A percentile compares a stretch with the other conserved stretches of the same genome.
Evolutionary conservation across 768 basidiomycete species (phyloP).

Genomic region (Pleurotus cornucopiae): DNA sequence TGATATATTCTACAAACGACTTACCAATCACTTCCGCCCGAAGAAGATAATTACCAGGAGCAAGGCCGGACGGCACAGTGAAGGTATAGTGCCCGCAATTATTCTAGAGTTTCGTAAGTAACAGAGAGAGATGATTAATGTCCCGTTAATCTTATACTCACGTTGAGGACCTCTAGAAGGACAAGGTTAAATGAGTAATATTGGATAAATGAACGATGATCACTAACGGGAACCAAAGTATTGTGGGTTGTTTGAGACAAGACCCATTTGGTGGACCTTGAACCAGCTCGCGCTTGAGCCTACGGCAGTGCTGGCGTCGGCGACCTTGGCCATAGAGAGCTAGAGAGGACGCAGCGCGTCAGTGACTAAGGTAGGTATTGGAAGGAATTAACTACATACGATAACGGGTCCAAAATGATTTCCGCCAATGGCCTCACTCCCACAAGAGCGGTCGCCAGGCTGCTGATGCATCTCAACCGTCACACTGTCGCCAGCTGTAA

Average conservation of each 20-base stretch:
- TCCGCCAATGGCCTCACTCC: slow-evolving; percentile 46
- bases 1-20: slow-evolving; percentile 8
- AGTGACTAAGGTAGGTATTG: not conserved
- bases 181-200: not conserved
- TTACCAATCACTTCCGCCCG: slow-evolving; percentile 44
- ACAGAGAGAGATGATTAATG: not conserved
- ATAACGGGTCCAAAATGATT: slow-evolving; percentile 46
- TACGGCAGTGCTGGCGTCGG: slow-evolving; percentile 38
- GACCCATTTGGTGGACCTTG: slow-evolving; percentile 45
- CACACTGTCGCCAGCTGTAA: slow-evolving; percentile 38
- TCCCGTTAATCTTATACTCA: slow-evolving; percentile 9
- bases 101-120: slow-evolving; percentile 22
- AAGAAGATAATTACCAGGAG: slow-evolving; percentile 41
- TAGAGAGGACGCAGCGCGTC: slow-evolving; percentile 3
- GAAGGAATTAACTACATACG: slow-evolving; percentile 14
- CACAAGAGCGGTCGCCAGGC: slow-evolving; percentile 39
- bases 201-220: not conserved
- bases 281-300: slow-evolving; percentile 43
- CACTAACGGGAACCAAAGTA: slow-evolving; percentile 38
- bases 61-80: slow-evolving; percentile 36
- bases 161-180: slow-evolving; percentile 27
- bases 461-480: slow-evolving; percentile 40
- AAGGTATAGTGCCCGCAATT: slow-evolving; percentile 54
- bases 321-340: slow-evolving; percentile 47
- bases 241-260: slow-evolving; percentile 44